Percentiles rank a stretch among this genome's conserved stretches.
Evolutionary conservation across 345 rosid genomes (phyloP).

Genomic region (Mangifera indica): DNA sequence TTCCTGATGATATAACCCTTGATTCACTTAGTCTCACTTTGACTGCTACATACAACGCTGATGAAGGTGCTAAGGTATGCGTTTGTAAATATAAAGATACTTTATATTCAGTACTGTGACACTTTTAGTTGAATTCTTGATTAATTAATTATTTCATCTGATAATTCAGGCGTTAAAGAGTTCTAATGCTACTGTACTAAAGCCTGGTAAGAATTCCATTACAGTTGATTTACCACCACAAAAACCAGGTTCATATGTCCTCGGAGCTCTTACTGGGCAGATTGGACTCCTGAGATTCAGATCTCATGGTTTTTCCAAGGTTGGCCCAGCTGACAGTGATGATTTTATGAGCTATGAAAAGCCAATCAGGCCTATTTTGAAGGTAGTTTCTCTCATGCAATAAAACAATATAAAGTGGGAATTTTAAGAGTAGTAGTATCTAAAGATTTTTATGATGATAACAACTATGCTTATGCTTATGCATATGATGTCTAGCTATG

Average conservation of each 20-base stretch:
- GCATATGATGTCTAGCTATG: not conserved
- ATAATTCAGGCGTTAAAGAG: conserved; percentile 75
- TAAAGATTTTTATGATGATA: not conserved
- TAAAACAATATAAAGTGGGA: conserved; percentile 6
- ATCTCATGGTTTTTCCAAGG: conserved; percentile 93
- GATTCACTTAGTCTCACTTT: conserved; percentile 87
- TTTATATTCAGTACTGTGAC: not conserved
- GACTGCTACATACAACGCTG: conserved; percentile 79
- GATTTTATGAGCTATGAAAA: conserved; percentile 97
- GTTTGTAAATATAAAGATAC: conserved; percentile 14
- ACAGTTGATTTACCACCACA: conserved; percentile 82
- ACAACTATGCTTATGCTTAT: not conserved
- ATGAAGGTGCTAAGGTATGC: conserved; percentile 84
- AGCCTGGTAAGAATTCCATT: conserved; percentile 72
- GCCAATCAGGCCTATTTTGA: conserved; percentile 85
- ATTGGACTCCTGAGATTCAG: conserved; percentile 89
- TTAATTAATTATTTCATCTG: conserved; percentile 26
- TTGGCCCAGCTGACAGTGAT: conserved; percentile 91
- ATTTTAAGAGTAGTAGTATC: not conserved
- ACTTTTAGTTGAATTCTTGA: conserved; percentile 8
- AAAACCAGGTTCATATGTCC: conserved; percentile 89
- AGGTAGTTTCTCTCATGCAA: conserved; percentile 47
- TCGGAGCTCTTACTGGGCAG: conserved; percentile 94
- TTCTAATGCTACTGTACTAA: conserved; percentile 63
- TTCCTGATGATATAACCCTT: conserved; percentile 93